Percentiles rank a stretch among this genome's conserved stretches.
Conservation (phyloP, 1,284 basidiomycete species). For the Cutaneotrichosporon cutaneum region DNA sequence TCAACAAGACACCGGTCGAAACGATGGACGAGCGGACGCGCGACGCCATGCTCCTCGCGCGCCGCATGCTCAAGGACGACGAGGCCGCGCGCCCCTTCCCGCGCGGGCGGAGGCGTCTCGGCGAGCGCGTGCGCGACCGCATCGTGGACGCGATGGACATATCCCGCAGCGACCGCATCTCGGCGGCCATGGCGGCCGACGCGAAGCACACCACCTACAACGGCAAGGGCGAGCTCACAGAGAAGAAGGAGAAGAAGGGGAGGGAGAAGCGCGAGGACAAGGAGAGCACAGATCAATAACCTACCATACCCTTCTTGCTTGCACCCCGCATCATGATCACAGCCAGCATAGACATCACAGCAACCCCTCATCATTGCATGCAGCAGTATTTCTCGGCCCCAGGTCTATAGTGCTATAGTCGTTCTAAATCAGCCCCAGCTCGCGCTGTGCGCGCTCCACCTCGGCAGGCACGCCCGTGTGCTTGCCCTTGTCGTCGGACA, state of each 20-base stretch:
- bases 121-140: not conserved
- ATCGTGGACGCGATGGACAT: conserved; percentile 4
- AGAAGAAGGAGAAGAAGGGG: conserved; percentile 1
- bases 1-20: conserved; percentile 7
- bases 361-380: conserved; percentile 2
- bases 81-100: conserved; percentile 7
- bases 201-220: not conserved
- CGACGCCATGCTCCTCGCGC: conserved; percentile 11
- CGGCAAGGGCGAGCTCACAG: not conserved
- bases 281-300: not conserved
- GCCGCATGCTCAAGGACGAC: conserved; percentile 22
- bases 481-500: conserved; percentile 85
- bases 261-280: not conserved
- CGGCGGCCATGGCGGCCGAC: not conserved
- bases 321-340: conserved; percentile 2
- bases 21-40: conserved; percentile 4
- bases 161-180: not conserved
- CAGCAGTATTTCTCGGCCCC: not conserved
- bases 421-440: conserved; percentile 31
- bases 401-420: not conserved
- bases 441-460: conserved; percentile 42
- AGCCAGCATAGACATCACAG: conserved; percentile 1
- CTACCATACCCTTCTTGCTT: not conserved
- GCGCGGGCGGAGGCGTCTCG: conserved; percentile 3
- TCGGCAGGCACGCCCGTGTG: conserved; percentile 48